Percentiles rank a stretch among this genome's conserved stretches.
Evolutionary conservation across 371 early-diverging fungal species (phyloP).

Genomic region (Mucor circinelloides): DNA sequence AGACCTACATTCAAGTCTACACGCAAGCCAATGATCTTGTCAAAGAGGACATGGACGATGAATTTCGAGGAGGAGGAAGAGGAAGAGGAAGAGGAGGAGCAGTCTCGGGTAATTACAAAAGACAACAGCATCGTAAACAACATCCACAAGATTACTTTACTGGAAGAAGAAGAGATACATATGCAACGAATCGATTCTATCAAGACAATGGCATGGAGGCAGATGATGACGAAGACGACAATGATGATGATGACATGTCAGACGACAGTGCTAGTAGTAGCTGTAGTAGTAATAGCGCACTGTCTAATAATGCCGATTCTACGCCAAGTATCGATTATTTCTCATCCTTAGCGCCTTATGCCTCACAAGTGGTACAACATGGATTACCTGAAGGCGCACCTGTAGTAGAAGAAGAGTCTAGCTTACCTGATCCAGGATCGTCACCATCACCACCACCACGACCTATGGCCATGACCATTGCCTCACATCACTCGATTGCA

Average conservation of each 20-base stretch:
- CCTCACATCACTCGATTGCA: neutral
- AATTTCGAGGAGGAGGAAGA: constrained; percentile 31
- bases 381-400: constrained; percentile 9
- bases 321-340: constrained; percentile 34
- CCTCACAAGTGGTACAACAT: constrained; percentile 15
- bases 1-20: constrained; percentile 68
- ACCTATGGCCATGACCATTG: neutral
- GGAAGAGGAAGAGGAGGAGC: neutral
- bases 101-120: neutral
- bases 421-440: neutral
- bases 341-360: constrained; percentile 42
- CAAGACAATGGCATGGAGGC: constrained; percentile 41
- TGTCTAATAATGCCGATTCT: neutral
- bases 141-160: neutral
- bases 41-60: constrained; percentile 67
- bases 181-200: neutral
- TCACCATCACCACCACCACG: neutral
- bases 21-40: constrained; percentile 64
- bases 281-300: too few species aligned
- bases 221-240: constrained; percentile 25
- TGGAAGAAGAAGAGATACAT: constrained; percentile 30
- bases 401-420: neutral
- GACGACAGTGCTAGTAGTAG: constrained; percentile 20
- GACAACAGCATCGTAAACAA: neutral
- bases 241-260: constrained; percentile 30